These are phyloP conservation scores for Adansonia grandidieri DNA, from an alignment of 441 rosid species.

Conservation along the genomic window DNA sequence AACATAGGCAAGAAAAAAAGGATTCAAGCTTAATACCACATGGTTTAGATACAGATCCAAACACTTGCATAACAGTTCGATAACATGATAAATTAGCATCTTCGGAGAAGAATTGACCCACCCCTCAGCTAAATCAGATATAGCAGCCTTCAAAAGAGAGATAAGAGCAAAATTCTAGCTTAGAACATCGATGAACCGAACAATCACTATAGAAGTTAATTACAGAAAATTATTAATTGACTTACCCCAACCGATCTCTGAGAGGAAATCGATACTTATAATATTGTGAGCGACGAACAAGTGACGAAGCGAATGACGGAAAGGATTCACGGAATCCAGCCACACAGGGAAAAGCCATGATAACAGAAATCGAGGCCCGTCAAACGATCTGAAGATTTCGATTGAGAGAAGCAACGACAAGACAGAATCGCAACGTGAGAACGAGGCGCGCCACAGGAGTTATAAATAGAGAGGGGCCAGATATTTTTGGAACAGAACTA, in stretches of 20 bases:
- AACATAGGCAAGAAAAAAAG: neutral
- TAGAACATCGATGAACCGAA: neutral
- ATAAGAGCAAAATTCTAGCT: neutral
- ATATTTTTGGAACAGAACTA: neutral
- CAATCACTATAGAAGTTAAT: neutral
- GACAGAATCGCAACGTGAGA: neutral
- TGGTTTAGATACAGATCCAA: neutral
- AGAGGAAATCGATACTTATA: slow-evolving; percentile 9
- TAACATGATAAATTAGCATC: neutral
- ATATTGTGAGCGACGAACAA: neutral
- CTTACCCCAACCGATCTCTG: neutral
- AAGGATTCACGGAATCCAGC: neutral
- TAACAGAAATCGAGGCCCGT: neutral
- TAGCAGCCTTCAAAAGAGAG: slow-evolving; percentile 12
- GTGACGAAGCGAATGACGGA: neutral
- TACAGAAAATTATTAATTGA: neutral
- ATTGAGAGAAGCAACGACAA: neutral
- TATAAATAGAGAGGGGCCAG: neutral
- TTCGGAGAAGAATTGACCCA: neutral
- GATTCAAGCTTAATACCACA: slow-evolving; percentile 1
- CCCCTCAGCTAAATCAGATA: neutral
- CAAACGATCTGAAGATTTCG: neutral
- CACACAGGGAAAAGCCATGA: neutral
- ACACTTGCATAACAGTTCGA: neutral
- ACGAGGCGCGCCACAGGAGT: neutral